phyloP scores from a whole-genome alignment of 306 rosid species.

The Luffa acutangula region DNA sequence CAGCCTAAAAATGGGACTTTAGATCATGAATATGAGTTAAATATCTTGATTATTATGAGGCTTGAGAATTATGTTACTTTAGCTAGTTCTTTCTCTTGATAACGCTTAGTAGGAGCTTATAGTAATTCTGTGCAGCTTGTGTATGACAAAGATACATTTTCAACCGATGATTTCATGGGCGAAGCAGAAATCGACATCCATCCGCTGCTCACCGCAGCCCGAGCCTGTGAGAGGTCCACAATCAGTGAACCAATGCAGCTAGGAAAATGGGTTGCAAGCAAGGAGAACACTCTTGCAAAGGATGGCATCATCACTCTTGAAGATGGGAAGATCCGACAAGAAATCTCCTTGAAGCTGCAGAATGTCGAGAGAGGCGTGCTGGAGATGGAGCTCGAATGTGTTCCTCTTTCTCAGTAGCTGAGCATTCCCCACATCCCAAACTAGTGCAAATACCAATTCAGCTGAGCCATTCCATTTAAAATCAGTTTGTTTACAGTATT shows the following conservation, averaged over 20 bases:
- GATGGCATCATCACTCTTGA: constrained; percentile 52
- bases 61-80: neutral
- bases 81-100: neutral
- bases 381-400: constrained; percentile 77
- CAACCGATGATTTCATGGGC: constrained; percentile 89
- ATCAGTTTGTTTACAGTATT: neutral
- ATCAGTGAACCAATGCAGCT: constrained; percentile 34
- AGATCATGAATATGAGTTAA: neutral
- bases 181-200: constrained; percentile 92
- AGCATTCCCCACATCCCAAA: neutral
- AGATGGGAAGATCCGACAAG: constrained; percentile 65
- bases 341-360: constrained; percentile 59
- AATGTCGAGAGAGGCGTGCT: constrained; percentile 80
- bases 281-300: constrained; percentile 39
- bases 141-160: constrained; percentile 80
- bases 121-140: constrained; percentile 50
- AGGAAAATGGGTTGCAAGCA: constrained; percentile 56
- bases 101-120: neutral
- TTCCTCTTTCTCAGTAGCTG: constrained; percentile 75
- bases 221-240: constrained; percentile 46
- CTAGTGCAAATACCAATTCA: neutral
- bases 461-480: neutral
- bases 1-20: neutral
- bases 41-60: neutral
- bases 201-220: constrained; percentile 73